Conservation (phyloP, 805 yeast genomes). For the Metschnikowia proteae region DNA sequence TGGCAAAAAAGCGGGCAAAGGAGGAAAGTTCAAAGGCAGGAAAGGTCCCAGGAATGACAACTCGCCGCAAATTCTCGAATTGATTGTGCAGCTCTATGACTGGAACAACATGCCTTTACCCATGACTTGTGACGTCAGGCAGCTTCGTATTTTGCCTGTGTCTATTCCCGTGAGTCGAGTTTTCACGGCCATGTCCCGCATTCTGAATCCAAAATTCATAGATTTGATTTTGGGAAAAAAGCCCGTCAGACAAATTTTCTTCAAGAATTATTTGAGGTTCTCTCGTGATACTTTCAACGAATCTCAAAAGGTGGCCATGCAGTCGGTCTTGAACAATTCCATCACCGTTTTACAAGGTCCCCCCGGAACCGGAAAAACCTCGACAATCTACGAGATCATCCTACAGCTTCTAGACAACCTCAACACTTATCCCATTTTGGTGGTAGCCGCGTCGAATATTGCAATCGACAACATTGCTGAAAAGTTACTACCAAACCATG, state of each 20-base stretch:
- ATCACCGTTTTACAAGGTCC: slow-evolving; percentile 48
- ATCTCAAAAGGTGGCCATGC: slow-evolving; percentile 53
- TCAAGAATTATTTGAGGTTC: slow-evolving; percentile 51
- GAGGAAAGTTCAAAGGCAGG: slow-evolving; percentile 12
- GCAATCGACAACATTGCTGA: slow-evolving; percentile 78
- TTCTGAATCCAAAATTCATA: slow-evolving; percentile 50
- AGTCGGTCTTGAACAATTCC: slow-evolving; percentile 48
- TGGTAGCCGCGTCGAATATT: slow-evolving; percentile 72
- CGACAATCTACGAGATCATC: slow-evolving; percentile 42
- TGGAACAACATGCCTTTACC: slow-evolving; percentile 60
- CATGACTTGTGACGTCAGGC: slow-evolving; percentile 34
- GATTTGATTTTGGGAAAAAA: slow-evolving; percentile 53
- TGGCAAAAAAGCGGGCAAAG: neutral
- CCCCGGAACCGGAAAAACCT: slow-evolving; percentile 43
- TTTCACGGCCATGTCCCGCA: slow-evolving; percentile 60
- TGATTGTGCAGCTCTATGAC: slow-evolving; percentile 49
- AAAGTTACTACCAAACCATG: slow-evolving; percentile 50
- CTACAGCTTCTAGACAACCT: slow-evolving; percentile 53
- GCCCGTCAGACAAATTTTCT: slow-evolving; percentile 52
- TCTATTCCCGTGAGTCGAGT: slow-evolving; percentile 62
- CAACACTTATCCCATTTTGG: slow-evolving; percentile 59
- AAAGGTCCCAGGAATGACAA: slow-evolving; percentile 6
- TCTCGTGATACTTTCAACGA: slow-evolving; percentile 50
- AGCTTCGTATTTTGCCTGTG: slow-evolving; percentile 50
- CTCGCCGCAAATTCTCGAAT: slow-evolving; percentile 30